phyloP scores from a whole-genome alignment of 2,329 filamentous ascomycete species.

The Aspergillus sp. region DNA sequence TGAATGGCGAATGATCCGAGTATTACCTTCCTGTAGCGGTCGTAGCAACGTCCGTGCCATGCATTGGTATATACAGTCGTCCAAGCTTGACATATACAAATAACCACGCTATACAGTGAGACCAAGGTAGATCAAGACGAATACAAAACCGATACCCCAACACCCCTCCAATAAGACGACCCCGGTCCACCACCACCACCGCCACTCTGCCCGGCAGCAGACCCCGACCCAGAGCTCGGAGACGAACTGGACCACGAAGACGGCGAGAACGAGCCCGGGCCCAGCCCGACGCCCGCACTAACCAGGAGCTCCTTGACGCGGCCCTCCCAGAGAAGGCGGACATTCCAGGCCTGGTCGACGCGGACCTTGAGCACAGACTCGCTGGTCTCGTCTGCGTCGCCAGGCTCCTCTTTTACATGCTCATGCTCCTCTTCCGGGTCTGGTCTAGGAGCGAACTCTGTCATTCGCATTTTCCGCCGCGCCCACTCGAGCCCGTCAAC shows the following conservation, averaged over 20 bases:
- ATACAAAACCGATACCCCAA: slow-evolving; percentile 35
- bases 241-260: slow-evolving; percentile 17
- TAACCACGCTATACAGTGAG: too few species aligned
- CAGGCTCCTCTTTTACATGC: too few species aligned
- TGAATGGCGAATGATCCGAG: too few species aligned
- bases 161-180: slow-evolving; percentile 32
- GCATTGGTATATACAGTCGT: too few species aligned
- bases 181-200: slow-evolving; percentile 18
- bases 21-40: too few species aligned
- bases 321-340: slow-evolving; percentile 87
- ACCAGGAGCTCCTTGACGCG: slow-evolving; percentile 86
- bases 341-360: slow-evolving; percentile 76
- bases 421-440: slow-evolving; percentile 37
- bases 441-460: slow-evolving; percentile 14
- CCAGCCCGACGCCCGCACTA: slow-evolving; percentile 77
- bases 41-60: too few species aligned
- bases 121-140: too few species aligned
- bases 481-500: slow-evolving; percentile 36
- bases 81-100: too few species aligned
- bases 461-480: slow-evolving; percentile 26
- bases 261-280: slow-evolving; percentile 39
- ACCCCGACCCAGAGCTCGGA: slow-evolving; percentile 13
- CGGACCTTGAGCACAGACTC: slow-evolving; percentile 83
- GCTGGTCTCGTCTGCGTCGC: too few species aligned
- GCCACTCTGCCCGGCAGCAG: slow-evolving; percentile 16